Evolutionary conservation across 192 early-diverging fungal species (phyloP).

Genomic region (Dimargaris xerosporica): DNA sequence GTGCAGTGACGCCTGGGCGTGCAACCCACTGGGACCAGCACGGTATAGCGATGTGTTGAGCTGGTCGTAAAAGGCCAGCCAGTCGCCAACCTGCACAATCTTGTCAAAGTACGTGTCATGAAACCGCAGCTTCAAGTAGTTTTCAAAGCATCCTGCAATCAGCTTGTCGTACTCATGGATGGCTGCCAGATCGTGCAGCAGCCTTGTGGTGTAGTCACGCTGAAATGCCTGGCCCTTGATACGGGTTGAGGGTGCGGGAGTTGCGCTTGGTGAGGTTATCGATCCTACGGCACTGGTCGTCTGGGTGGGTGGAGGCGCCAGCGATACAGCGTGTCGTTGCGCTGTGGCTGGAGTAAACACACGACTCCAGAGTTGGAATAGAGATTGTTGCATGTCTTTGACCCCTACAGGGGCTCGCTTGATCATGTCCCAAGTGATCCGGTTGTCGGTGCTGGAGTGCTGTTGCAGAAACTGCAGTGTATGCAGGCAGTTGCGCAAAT

Average conservation of each 20-base stretch:
- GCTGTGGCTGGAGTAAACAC: constrained; percentile 43
- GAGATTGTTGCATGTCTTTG: constrained; percentile 66
- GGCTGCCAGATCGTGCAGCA: constrained; percentile 32
- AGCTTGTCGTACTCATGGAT: constrained; percentile 81
- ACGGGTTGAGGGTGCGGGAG: neutral
- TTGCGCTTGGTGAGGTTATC: constrained; percentile 16
- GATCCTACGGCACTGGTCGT: constrained; percentile 16
- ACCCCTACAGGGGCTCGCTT: constrained; percentile 36
- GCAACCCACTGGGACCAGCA: constrained; percentile 19
- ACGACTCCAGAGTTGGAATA: constrained; percentile 71
- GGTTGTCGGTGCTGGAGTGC: neutral
- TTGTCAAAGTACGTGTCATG: constrained; percentile 56
- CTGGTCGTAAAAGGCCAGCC: constrained; percentile 70
- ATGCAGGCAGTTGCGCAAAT: constrained; percentile 79
- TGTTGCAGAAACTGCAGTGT: constrained; percentile 47
- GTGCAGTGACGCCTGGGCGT: constrained; percentile 37
- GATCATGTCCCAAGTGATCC: constrained; percentile 31
- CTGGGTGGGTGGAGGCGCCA: constrained; percentile 9
- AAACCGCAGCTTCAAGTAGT: constrained; percentile 65
- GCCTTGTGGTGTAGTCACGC: constrained; percentile 31
- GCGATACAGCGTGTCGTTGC: constrained; percentile 10
- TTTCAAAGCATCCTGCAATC: constrained; percentile 85
- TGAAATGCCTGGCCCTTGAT: constrained; percentile 6
- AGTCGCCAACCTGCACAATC: constrained; percentile 50
- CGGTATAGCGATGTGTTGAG: constrained; percentile 26